Conservation (phyloP, 768 basidiomycete genomes). For the Asterophora parasitica region DNA sequence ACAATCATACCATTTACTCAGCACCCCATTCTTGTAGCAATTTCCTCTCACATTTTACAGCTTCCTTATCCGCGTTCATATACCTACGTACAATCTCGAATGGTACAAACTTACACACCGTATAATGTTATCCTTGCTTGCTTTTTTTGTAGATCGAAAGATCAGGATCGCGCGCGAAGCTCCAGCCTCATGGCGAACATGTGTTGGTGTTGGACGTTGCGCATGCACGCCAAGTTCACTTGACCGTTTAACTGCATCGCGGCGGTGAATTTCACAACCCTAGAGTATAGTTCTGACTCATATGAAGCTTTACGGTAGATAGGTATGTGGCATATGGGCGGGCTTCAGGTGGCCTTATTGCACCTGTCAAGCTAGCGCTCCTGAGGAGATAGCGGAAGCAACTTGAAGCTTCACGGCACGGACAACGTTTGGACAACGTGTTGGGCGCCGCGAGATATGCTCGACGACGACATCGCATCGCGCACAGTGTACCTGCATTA, state of each 20-base stretch:
- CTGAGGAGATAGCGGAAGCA: background rate
- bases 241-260: background rate
- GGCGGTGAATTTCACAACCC: background rate
- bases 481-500: no score
- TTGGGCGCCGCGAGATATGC: background rate
- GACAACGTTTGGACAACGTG: background rate
- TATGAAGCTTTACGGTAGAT: no score
- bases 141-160: slow-evolving; percentile 1
- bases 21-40: slow-evolving; percentile 20
- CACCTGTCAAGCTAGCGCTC: background rate
- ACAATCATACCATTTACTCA: slow-evolving; percentile 15
- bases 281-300: background rate
- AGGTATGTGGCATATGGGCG: no score
- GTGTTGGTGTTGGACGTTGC: slow-evolving; percentile 2
- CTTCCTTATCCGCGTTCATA: slow-evolving; percentile 13
- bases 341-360: background rate
- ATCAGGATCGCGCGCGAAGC: background rate
- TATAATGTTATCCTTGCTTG: slow-evolving; percentile 13
- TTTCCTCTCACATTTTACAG: slow-evolving; percentile 11
- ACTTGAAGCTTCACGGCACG: background rate
- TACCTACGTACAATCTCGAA: slow-evolving; percentile 10
- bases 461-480: background rate
- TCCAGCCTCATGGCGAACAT: slow-evolving; percentile 15
- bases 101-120: slow-evolving; percentile 3
- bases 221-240: background rate